Evolutionary conservation across 805 yeast genomes (phyloP).

Genomic region (Tetrapisispora phaffii): DNA sequence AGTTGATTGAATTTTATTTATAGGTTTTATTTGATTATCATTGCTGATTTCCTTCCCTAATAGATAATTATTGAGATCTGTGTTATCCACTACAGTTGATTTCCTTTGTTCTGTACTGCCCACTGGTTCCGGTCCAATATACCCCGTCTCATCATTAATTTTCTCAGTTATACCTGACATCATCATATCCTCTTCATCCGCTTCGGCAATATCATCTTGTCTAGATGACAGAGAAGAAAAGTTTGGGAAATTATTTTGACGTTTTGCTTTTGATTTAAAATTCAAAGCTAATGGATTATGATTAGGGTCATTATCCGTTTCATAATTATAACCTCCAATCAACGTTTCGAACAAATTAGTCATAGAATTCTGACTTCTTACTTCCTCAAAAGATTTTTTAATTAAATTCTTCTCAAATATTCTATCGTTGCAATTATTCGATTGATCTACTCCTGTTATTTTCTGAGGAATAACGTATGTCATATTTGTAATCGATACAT

Average conservation of each 20-base stretch:
- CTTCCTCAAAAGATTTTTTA: conserved; percentile 25
- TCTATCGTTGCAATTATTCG: neutral
- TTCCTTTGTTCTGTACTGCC: neutral
- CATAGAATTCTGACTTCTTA: conserved; percentile 11
- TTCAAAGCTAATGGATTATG: conserved; percentile 18
- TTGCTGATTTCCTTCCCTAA: neutral
- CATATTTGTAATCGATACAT: conserved; percentile 15
- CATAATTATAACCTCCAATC: conserved; percentile 10
- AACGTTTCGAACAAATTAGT: conserved; percentile 12
- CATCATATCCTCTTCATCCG: conserved; percentile 26
- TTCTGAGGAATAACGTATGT: conserved; percentile 3
- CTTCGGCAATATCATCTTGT: conserved; percentile 1
- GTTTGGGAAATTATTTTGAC: conserved; percentile 9
- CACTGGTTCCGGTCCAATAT: too few species aligned
- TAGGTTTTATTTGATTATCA: neutral
- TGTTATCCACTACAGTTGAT: neutral
- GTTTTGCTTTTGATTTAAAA: conserved; percentile 10
- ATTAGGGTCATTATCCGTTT: conserved; percentile 2
- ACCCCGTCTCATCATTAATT: too few species aligned
- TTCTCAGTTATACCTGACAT: conserved; percentile 18
- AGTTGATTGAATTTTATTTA: neutral
- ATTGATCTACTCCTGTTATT: neutral
- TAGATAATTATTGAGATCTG: neutral
- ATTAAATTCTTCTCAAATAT: conserved; percentile 22
- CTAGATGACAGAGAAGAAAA: neutral